A percentile compares a stretch with the other conserved stretches of the same genome.
These are phyloP conservation scores for Coffea humblotiana DNA, from an alignment of 305 asterid genomes.

Conservation along the genomic window DNA sequence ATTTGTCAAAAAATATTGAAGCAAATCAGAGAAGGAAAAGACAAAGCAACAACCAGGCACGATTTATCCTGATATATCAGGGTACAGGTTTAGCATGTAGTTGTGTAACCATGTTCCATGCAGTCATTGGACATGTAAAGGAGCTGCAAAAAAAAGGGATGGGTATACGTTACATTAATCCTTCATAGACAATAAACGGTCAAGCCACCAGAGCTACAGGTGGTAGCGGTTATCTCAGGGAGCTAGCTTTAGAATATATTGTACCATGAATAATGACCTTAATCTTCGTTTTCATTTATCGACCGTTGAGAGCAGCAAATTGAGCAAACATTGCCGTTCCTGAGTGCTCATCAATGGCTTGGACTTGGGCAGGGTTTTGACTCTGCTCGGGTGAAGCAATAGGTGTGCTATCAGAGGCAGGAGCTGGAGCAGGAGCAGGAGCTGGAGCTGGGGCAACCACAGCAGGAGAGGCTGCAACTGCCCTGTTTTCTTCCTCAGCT, in stretches of 20 bases:
- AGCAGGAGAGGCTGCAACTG: conserved; percentile 24
- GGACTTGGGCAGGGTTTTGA: conserved; percentile 35
- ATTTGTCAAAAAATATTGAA: not conserved
- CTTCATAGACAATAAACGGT: not conserved
- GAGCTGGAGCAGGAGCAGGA: conserved; percentile 13
- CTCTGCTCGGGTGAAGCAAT: conserved; percentile 32
- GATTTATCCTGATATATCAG: not conserved
- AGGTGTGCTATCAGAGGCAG: conserved; percentile 24
- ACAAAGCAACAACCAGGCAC: not conserved
- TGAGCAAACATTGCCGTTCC: conserved; percentile 81
- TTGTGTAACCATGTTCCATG: not conserved
- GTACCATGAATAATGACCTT: not conserved
- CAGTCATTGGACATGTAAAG: not conserved
- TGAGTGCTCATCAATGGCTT: conserved; percentile 63
- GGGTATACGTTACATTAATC: not conserved
- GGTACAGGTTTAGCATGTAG: not conserved
- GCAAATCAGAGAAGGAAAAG: not conserved
- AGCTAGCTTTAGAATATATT: conserved; percentile 5
- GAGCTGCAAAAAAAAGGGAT: not conserved
- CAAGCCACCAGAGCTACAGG: not conserved
- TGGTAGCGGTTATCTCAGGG: not conserved
- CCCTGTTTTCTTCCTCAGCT: conserved; percentile 44
- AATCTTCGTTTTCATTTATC: conserved; percentile 32
- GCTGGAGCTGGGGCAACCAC: conserved; percentile 9
- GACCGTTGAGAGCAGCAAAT: conserved; percentile 63